Conservation (phyloP, 805 yeast genomes). For the Candida verbasci region DNA sequence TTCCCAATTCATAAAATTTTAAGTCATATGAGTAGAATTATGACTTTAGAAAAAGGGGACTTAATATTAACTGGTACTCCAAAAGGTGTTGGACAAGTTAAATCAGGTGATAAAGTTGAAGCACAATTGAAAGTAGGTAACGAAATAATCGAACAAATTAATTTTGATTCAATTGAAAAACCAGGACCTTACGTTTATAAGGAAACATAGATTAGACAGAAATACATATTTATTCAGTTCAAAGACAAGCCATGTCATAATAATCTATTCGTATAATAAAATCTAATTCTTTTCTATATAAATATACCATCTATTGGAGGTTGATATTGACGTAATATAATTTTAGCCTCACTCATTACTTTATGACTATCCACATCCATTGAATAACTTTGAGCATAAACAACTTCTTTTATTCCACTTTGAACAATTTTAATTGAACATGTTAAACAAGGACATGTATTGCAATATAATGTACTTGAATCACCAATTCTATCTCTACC, state of each 20-base stretch:
- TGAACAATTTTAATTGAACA: slow-evolving; percentile 95
- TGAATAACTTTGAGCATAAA: slow-evolving; percentile 85
- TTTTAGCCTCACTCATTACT: slow-evolving; percentile 72
- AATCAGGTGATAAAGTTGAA: slow-evolving; percentile 72
- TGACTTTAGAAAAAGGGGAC: slow-evolving; percentile 90
- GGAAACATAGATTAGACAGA: slow-evolving; percentile 23
- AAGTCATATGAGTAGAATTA: slow-evolving; percentile 76
- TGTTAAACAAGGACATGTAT: slow-evolving; percentile 95
- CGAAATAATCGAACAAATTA: slow-evolving; percentile 49
- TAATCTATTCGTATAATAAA: neutral
- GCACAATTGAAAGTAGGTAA: slow-evolving; percentile 62
- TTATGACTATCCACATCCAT: slow-evolving; percentile 80
- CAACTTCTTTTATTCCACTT: slow-evolving; percentile 85
- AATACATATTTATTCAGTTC: too few relatives aligned
- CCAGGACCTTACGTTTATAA: slow-evolving; percentile 42
- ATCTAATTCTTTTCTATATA: slow-evolving; percentile 15
- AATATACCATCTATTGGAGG: slow-evolving; percentile 39
- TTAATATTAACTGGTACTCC: slow-evolving; percentile 95
- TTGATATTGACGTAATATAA: slow-evolving; percentile 51
- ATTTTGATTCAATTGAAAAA: slow-evolving; percentile 49
- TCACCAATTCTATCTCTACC: slow-evolving; percentile 74
- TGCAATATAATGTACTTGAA: slow-evolving; percentile 73
- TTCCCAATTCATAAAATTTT: slow-evolving; percentile 81
- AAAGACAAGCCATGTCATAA: too few relatives aligned
- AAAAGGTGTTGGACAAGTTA: slow-evolving; percentile 86